Percentiles rank a stretch among this genome's conserved stretches.
phyloP scores from a whole-genome alignment of 225 moss, liverwort and hornwort species.

The Physcomitrium patens region DNA sequence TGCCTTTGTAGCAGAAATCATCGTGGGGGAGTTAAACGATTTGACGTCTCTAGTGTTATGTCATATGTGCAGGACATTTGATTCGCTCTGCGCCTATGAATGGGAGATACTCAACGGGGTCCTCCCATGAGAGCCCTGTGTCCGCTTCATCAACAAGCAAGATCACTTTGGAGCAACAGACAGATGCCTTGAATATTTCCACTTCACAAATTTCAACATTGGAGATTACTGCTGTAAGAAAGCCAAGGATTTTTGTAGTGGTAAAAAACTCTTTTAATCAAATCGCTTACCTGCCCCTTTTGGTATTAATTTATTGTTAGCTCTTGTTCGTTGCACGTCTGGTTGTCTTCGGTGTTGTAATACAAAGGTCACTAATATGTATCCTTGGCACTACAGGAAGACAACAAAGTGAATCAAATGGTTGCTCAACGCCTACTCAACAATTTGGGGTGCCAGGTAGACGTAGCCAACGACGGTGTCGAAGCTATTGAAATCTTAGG shows the following conservation, averaged over 20 bases:
- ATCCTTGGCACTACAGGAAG: slow-evolving; percentile 38
- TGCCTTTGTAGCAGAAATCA: too few relatives aligned
- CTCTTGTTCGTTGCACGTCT: background rate
- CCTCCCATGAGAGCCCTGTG: slow-evolving; percentile 23
- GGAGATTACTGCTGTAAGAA: slow-evolving; percentile 30
- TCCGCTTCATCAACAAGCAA: slow-evolving; percentile 28
- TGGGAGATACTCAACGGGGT: slow-evolving; percentile 29
- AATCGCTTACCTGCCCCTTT: background rate
- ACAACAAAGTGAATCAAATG: slow-evolving; percentile 58
- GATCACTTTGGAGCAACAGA: slow-evolving; percentile 25
- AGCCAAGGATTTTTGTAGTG: slow-evolving; percentile 54
- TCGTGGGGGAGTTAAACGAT: background rate
- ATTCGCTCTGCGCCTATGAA: slow-evolving; percentile 38
- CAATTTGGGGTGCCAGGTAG: slow-evolving; percentile 49
- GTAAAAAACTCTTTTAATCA: slow-evolving; percentile 27
- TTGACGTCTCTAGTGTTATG: background rate
- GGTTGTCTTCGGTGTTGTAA: background rate
- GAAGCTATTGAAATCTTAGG: slow-evolving; percentile 46
- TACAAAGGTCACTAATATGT: background rate
- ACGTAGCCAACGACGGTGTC: slow-evolving; percentile 45
- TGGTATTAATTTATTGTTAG: too few relatives aligned
- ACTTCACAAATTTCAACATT: slow-evolving; percentile 23
- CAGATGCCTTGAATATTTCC: slow-evolving; percentile 33
- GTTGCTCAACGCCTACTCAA: slow-evolving; percentile 50
- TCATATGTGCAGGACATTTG: slow-evolving; percentile 35